Evolutionary conservation across 179 eudicot genomes (phyloP), one percentile per base, ranked within the genome.

Genomic region (Spinacia oleracea): DNA sequence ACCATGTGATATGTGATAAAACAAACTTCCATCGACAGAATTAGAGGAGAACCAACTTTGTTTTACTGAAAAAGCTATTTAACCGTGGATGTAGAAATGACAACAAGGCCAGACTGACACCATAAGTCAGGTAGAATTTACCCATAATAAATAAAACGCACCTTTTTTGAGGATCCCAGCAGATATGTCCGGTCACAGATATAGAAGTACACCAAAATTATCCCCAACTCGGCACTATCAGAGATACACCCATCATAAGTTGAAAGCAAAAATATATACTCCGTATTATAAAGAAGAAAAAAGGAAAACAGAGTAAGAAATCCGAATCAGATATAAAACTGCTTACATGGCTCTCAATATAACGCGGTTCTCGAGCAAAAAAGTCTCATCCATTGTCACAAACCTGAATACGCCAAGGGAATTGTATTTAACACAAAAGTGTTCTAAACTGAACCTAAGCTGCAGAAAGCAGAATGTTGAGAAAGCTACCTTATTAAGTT

Each of bases 281-380:
- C n/a, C n/a, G n/a, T n/a, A 16, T 10, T 43, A 42, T 55, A 38
- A 1, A 29, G 66, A 14, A 6, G 46, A 14, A 0, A 31, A 16
- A 29, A 43, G 21, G 40, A 38, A 20, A 77, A 27, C 72, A 43
- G 10, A 18, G 35, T 35, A 14, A 55, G 55, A 29, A 32, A 77
- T 20, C 70, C 75, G 63, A 16, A 64, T 21, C 21, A 18, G 35
- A 51, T 32, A 81, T 63, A 29, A 75, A 48, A 63, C 14, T 77
- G 83, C 94, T 85, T 82, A 94, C 99, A 96, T 94, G 79, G 98
- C 96, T 88, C 98, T 89, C 82, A 96, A 86, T 58, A 90, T 83
- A 80, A 81, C 79, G 80, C 98, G 93, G 77, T 94, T 93, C 71
- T 96, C 97, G 65, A 94, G 89, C 88, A 94, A 86, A 87, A 93